These are phyloP conservation scores for Spongospora subterranea DNA, from an alignment of 208 protist genomes.

Conservation along the genomic window DNA sequence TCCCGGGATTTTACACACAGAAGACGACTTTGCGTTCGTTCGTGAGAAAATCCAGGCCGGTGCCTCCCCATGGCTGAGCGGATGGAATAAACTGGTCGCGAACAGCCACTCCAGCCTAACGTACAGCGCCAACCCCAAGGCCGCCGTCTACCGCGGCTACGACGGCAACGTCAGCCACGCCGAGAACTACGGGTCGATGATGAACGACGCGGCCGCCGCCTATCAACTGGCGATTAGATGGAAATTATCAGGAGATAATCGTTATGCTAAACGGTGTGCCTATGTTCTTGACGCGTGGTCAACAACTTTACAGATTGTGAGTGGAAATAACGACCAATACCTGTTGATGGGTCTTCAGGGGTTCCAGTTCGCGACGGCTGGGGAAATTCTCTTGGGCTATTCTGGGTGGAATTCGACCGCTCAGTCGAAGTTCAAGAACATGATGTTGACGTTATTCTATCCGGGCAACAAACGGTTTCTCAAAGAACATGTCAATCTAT, in stretches of 20 bases:
- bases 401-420: background rate
- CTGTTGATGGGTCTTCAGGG: background rate
- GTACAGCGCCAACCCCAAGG: background rate
- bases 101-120: background rate
- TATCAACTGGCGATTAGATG: background rate
- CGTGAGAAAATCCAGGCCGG: background rate
- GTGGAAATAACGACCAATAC: background rate
- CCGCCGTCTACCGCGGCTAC: background rate
- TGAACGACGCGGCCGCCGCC: background rate
- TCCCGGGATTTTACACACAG: constrained; percentile 34
- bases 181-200: background rate
- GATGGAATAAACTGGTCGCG: background rate
- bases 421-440: background rate
- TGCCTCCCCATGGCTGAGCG: background rate
- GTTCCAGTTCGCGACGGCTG: background rate
- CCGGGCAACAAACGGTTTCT: background rate
- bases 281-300: background rate
- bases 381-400: background rate
- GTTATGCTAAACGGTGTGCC: background rate
- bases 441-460: constrained; percentile 5
- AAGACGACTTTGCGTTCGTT: background rate
- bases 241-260: background rate
- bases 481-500: no score
- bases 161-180: background rate
- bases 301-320: background rate